Evolutionary conservation across 345 rosid species (phyloP).

Genomic region (Lumnitzera racemosa): DNA sequence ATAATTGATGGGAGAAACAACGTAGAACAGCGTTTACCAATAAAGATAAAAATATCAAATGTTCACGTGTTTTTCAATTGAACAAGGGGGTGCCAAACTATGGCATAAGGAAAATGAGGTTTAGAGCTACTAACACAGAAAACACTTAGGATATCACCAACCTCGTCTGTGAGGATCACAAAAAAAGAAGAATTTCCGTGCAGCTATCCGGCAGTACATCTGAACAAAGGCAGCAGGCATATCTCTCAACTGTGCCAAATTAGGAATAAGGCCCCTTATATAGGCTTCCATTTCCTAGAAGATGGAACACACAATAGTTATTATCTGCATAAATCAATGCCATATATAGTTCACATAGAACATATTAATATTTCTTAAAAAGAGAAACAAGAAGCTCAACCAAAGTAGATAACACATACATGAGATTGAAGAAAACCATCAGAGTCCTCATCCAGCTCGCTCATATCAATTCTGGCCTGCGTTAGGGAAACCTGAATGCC

Average conservation of each 20-base stretch:
- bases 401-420: conserved; percentile 29
- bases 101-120: too few relatives aligned
- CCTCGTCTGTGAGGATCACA: conserved; percentile 99
- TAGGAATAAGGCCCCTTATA: conserved; percentile 91
- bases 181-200: conserved; percentile 97
- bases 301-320: conserved; percentile 11
- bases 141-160: conserved; percentile 3
- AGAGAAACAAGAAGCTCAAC: conserved; percentile 2
- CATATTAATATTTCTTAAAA: background rate
- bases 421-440: conserved; percentile 94
- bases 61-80: too few relatives aligned
- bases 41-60: too few relatives aligned
- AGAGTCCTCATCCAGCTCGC: conserved; percentile 98
- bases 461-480: conserved; percentile 98
- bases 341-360: background rate
- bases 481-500: conserved; percentile 87
- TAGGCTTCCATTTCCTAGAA: conserved; percentile 94
- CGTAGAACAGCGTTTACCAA: too few relatives aligned
- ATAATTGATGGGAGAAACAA: too few relatives aligned
- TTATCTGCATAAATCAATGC: background rate
- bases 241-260: conserved; percentile 88
- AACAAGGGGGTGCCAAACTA: too few relatives aligned
- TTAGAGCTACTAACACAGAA: conserved; percentile 2
- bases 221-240: conserved; percentile 80
- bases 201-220: conserved; percentile 95